A percentile compares a stretch with the other conserved stretches of the same genome.
phyloP scores from a whole-genome alignment of 805 yeast species.

The Candida lessepsii region DNA sequence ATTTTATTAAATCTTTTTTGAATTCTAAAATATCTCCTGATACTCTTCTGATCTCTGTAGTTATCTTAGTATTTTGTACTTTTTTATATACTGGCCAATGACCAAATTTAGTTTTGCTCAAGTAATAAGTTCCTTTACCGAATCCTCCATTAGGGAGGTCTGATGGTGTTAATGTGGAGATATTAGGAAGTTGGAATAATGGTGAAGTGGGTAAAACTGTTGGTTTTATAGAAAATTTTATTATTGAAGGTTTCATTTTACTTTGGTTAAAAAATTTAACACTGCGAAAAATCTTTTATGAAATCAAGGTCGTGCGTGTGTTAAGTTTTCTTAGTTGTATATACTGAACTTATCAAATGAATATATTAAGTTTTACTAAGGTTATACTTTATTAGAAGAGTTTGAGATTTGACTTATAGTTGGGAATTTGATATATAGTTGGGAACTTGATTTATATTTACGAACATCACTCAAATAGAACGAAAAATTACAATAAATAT shows the following conservation, averaged over 20 bases:
- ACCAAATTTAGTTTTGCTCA: slow-evolving; percentile 56
- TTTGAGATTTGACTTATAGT: too few relatives aligned
- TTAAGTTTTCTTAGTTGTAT: too few relatives aligned
- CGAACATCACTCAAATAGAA: too few relatives aligned
- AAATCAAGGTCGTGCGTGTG: too few relatives aligned
- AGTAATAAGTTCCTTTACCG: slow-evolving; percentile 37
- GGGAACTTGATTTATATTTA: too few relatives aligned
- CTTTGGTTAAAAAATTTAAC: background rate
- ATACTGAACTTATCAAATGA: too few relatives aligned
- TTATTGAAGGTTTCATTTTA: slow-evolving; percentile 3
- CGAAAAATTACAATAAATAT: too few relatives aligned
- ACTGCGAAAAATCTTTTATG: slow-evolving; percentile 1
- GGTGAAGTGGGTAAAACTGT: background rate
- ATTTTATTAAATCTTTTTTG: slow-evolving; percentile 59
- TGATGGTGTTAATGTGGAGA: slow-evolving; percentile 22
- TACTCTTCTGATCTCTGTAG: slow-evolving; percentile 72
- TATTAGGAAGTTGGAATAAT: slow-evolving; percentile 28
- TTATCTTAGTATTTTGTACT: slow-evolving; percentile 58
- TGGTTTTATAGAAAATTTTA: slow-evolving; percentile 1
- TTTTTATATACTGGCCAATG: slow-evolving; percentile 82
- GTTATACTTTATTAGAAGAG: too few relatives aligned
- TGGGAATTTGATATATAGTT: too few relatives aligned
- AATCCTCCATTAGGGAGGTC: slow-evolving; percentile 35
- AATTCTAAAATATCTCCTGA: slow-evolving; percentile 66
- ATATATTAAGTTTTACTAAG: too few relatives aligned